Evolutionary conservation across 1,284 basidiomycete genomes (phyloP).

Genomic region (Sporisorium iseilematis-ciliati): DNA sequence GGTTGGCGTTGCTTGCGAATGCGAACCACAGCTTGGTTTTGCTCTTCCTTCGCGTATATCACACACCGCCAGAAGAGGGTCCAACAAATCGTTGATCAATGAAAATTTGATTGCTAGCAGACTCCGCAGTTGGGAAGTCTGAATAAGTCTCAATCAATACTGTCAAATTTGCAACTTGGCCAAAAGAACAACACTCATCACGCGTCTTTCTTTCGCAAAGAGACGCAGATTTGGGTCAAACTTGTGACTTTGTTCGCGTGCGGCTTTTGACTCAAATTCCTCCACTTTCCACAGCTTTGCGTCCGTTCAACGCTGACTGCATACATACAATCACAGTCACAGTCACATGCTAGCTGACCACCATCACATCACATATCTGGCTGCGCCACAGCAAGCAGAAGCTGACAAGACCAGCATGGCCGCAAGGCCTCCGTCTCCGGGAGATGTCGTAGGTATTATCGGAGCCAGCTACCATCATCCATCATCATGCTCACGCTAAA

Average conservation of each 20-base stretch:
- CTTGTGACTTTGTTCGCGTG: conserved; percentile 4
- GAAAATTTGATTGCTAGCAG: conserved; percentile 11
- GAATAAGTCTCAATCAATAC: conserved; percentile 12
- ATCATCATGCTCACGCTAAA: not conserved
- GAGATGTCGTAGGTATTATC: conserved; percentile 38
- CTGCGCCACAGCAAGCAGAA: not conserved
- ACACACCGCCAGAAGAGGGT: conserved; percentile 11
- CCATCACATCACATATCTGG: not conserved
- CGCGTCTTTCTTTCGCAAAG: conserved; percentile 6
- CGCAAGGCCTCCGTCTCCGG: conserved; percentile 38
- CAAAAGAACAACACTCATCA: conserved; percentile 35
- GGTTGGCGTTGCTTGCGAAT: not conserved
- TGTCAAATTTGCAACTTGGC: too few species aligned
- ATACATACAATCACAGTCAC: too few species aligned
- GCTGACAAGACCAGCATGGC: conserved; percentile 18
- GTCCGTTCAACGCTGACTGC: conserved; percentile 5
- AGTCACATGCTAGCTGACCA: not conserved
- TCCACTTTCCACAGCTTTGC: conserved; percentile 9
- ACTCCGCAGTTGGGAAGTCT: accelerated
- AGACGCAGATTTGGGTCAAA: conserved; percentile 18
- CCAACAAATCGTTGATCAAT: not conserved
- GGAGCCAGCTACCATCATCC: not conserved
- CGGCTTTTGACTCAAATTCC: not conserved
- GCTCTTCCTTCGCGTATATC: conserved; percentile 28
- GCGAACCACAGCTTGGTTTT: too few species aligned